Evolutionary conservation across 208 protist genomes (phyloP).

Genomic region (Polymyxa betae): DNA sequence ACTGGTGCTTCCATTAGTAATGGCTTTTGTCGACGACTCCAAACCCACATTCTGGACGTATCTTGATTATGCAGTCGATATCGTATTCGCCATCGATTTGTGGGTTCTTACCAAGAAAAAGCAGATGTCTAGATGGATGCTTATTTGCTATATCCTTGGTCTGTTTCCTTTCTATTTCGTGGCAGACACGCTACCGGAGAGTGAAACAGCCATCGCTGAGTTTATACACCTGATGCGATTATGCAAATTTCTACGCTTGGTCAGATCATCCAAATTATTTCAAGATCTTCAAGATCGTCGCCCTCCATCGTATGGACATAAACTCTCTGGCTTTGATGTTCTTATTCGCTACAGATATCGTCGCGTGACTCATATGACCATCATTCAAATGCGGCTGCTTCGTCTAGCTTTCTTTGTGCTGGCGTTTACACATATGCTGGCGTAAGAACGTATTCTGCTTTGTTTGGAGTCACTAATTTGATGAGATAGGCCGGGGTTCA

Average conservation of each 20-base stretch:
- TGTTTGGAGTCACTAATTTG: neutral
- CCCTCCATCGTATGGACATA: neutral
- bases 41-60: neutral
- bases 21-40: constrained; percentile 36
- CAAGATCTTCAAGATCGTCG: constrained; percentile 1
- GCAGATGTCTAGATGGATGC: neutral
- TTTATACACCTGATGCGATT: constrained; percentile 25
- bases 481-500: neutral
- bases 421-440: neutral
- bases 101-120: neutral
- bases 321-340: no score
- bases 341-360: neutral
- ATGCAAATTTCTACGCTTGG: constrained; percentile 47
- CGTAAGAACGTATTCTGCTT: neutral
- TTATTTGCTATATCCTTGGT: neutral
- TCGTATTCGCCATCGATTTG: constrained; percentile 9
- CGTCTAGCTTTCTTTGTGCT: neutral
- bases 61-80: constrained; percentile 6
- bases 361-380: neutral
- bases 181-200: neutral
- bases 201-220: neutral
- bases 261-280: neutral
- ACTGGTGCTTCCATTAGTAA: neutral
- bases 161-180: neutral
- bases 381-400: neutral